Conservation (phyloP, 2,329 filamentous ascomycete genomes). For the Colletotrichum gigasporum region DNA sequence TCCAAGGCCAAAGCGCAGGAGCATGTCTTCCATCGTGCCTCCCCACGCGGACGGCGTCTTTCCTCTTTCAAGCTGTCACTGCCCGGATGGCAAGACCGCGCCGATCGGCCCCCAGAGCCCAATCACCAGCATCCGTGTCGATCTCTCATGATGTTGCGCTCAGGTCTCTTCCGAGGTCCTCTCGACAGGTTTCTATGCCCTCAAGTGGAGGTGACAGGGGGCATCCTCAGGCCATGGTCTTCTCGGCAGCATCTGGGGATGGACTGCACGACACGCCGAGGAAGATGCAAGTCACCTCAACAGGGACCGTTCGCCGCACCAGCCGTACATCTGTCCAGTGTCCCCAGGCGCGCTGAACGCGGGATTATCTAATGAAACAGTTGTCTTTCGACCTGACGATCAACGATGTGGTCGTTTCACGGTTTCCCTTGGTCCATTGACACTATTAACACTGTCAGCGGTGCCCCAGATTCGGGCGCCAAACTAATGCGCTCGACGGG, state of each 20-base stretch:
- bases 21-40: not conserved
- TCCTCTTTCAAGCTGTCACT: conserved; percentile 16
- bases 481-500: not conserved
- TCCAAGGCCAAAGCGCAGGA: conserved; percentile 4
- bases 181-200: not conserved
- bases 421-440: not conserved
- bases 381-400: not conserved
- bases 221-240: not conserved
- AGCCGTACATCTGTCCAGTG: too few relatives aligned
- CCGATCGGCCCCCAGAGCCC: conserved; percentile 2
- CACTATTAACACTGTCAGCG: not conserved
- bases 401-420: not conserved
- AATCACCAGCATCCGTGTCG: not conserved
- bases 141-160: conserved; percentile 16
- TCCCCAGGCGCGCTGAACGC: not conserved
- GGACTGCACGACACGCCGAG: not conserved
- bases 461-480: not conserved
- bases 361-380: conserved; percentile 13
- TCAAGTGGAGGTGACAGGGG: not conserved
- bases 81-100: not conserved
- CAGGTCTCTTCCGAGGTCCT: conserved; percentile 11
- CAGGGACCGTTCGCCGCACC: not conserved
- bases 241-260: not conserved
- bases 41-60: not conserved
- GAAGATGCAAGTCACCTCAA: conserved; percentile 1